Evolutionary conservation across 371 early-diverging fungal species (phyloP), one percentile per base, ranked within the genome.

Genomic region (Aphelidium insulamus): DNA sequence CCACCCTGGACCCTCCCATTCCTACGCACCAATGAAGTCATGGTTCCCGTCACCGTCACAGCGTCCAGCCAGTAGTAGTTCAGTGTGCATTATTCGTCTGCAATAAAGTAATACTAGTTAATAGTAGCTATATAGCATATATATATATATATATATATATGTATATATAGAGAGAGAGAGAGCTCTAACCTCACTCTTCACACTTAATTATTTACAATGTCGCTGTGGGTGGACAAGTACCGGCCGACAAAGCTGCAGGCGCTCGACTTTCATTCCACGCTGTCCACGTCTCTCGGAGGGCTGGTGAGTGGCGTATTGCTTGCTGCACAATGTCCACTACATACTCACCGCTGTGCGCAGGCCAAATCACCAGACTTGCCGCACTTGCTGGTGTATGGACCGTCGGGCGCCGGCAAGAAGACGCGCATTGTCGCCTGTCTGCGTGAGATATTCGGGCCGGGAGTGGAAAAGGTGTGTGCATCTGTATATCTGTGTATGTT

Each of bases 171-270:
- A n/a, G n/a, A n/a, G n/a, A n/a, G n/a, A n/a, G n/a, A n/a, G n/a
- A n/a, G n/a, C n/a, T n/a, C n/a, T n/a, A n/a, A n/a, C 26, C 12
- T 26, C 10, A 26, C 12, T 12, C 12, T 29, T 29, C 19, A 11
- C 4, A 5, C 11, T 29, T 5, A 5, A 7, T 4, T 29, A 6
- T 11, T 6, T 15, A 49, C n/a, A n/a, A 73, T 72, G 74, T 70
- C 75, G 45, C 66, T 98, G 26, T 98, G 94, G 92, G 79, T 83
- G 25, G 97, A 97, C 60, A 92, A 92, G 54, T 76, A 98, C 52
- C 63, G 81, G 28, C 98, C 99, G 21, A 62, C 54, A 30, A 47
- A 63, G 19, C 70, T 99, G 33, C 78, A 81, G 41, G 64, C 77
- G 43, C 67, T 98, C 37, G 67, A 70, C 45, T 82, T 73, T 50